Conservation (phyloP, 2,329 filamentous ascomycete species). For the Apiospora saccharicola region DNA sequence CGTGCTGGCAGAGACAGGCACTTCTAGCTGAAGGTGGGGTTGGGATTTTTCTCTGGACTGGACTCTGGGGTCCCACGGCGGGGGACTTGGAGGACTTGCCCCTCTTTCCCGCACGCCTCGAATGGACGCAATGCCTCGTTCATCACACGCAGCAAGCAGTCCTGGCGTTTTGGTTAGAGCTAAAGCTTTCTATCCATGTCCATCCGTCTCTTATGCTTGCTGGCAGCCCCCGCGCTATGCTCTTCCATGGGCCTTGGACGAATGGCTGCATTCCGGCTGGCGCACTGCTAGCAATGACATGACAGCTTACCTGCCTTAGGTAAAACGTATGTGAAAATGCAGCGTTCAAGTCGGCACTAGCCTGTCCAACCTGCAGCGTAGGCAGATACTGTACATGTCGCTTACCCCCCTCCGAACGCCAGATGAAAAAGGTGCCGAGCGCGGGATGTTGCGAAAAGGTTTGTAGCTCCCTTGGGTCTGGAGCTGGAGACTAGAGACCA, state of each 20-base stretch:
- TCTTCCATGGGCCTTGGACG: neutral
- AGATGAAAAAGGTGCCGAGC: neutral
- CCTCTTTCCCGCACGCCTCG: conserved; percentile 16
- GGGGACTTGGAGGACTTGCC: neutral
- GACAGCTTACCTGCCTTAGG: neutral
- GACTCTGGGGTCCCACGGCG: conserved; percentile 2
- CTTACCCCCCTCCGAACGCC: neutral
- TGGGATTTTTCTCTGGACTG: neutral
- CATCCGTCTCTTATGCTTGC: neutral
- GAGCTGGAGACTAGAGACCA: neutral
- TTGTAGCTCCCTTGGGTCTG: conserved; percentile 5
- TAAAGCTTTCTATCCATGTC: conserved; percentile 10
- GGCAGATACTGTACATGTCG: neutral
- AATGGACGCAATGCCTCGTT: neutral
- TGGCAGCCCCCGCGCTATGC: neutral
- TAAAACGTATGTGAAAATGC: neutral
- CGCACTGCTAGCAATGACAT: neutral
- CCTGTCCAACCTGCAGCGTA: neutral
- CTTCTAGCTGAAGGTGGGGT: neutral
- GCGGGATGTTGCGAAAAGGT: neutral
- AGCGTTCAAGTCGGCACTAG: neutral
- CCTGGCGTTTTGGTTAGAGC: neutral
- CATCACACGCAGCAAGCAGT: neutral
- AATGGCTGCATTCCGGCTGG: neutral
- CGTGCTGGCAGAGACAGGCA: neutral